Base-by-base conservation (phyloP, 495 filamentous ascomycete genomes). In the Sabuloglossum arenarium region DNA sequence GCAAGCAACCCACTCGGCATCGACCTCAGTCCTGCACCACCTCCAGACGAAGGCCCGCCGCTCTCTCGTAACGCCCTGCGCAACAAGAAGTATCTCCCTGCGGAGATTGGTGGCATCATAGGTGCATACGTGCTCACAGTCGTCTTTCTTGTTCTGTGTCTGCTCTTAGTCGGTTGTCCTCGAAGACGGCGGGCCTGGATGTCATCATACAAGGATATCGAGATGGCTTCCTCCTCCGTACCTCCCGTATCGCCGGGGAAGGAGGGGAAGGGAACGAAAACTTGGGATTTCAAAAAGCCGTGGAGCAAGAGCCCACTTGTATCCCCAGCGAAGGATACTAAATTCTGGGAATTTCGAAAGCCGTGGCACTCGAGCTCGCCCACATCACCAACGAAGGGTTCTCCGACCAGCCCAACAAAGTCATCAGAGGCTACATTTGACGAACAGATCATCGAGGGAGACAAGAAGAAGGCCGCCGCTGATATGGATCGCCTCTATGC, bases 401-500 rank as follows among this genome's bases (percentile, higher is more conserved):
- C 49, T 14, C 24, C 9, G n/a, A 12, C n/a, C 16, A 43, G 16
- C n/a, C 39, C 39, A 1, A 21, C 16, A 3, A 3, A 19, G 9
- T 5, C 5, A 3, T 53, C 55, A 45, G 14, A 19, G 55, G 6
- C 68, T 53, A 65, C 64, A 55, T 80, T 94, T 55, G 88, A 96
- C 66, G 77, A 81, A 54, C 75, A 75, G 45, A 77, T 93, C 29
- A 75, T 94, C 28, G 76, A 81, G 34, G 72, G 74, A 57, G 86
- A 94, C 69, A 78, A 76, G 59, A 77, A 74, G 59, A 76, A 79
- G 66, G 78, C 82, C 63, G 81, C 89, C 64, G 72, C 77, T 58
- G 81, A 94, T 64, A 80, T 96, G 70, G 87, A 91, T 64, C 80
- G 85, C 66, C 79, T 96, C 61, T 96, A 96, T 65, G 85, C 79